Evolutionary conservation across 2,329 filamentous ascomycete species (phyloP), one percentile per base, ranked within the genome.

Genomic region (Fusarium drepaniforme): DNA sequence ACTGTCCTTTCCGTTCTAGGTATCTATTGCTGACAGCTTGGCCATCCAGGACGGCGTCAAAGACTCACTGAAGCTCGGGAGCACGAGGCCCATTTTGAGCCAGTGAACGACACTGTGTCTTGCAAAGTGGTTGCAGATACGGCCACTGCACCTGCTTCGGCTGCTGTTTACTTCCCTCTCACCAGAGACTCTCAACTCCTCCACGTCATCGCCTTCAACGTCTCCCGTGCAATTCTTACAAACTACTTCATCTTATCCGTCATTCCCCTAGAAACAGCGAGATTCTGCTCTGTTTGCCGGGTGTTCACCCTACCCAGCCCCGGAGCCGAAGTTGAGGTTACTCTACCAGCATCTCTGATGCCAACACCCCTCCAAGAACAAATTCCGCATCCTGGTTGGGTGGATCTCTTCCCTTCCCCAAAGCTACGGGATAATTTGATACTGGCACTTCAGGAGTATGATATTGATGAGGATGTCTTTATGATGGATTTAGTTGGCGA

Each of bases 371-470:
- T 70, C 15, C 74, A 76, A 25, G 37, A 72, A 37, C 61, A 64
- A 21, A 38, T 74, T 15, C 67, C 74, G 12, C 74, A 76, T 23
- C 62, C 61, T 16, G 71, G 68, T 5, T 76, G 74, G 74, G 46
- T 76, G 4, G 73, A 76, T 35, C 67, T 76, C 7, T 71, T 75
- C 8, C 74, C 73, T 11, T 76, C 63, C 23, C 66, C 73, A 21
- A 67, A 68, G 21, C 15, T 76, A 28, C 73, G 74, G 21, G 74
- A 76, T 44, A 76, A 76, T 25, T 40, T 76, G 12, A 76, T 76
- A 3, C 25, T 75, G 18, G 71, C 68, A 23, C 40, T 76, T 8
- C 53, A 67, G 13, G 23, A 65, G 35, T 65, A 53, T 23, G 21
- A 46, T 7, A 42, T 76, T 8, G 53, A 76, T 16, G 74, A 73